Evolutionary conservation across 805 yeast genomes (phyloP).

Genomic region (Yamadazyma kitorensis): DNA sequence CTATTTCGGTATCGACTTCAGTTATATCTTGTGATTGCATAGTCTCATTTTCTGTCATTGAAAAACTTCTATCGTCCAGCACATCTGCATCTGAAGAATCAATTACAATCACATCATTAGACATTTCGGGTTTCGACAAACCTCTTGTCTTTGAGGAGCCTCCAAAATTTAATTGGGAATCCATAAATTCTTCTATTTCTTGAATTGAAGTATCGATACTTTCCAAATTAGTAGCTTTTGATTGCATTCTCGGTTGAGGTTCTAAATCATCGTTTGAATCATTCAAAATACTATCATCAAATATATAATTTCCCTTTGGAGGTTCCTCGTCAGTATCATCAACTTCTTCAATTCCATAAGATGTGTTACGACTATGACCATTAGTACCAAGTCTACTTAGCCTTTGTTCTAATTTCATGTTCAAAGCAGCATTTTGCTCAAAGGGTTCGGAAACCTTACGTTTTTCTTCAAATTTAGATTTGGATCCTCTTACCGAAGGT

Average conservation of each 20-base stretch:
- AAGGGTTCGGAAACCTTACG: conserved; percentile 23
- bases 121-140: background rate
- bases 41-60: conserved; percentile 10
- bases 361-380: too few species aligned
- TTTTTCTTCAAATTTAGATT: background rate
- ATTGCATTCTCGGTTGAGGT: background rate
- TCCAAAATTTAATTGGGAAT: conserved; percentile 26
- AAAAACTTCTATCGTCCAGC: conserved; percentile 13
- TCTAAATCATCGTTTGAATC: conserved; percentile 1
- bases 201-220: conserved; percentile 34
- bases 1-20: conserved; percentile 9
- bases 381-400: conserved; percentile 11
- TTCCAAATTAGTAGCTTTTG: conserved; percentile 3
- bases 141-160: conserved; percentile 1
- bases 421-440: conserved; percentile 26
- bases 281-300: background rate
- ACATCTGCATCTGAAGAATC: conserved; percentile 14
- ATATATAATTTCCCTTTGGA: background rate
- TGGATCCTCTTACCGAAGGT: background rate
- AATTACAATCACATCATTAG: conserved; percentile 6
- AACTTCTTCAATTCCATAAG: conserved; percentile 38
- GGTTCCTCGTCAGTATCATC: conserved; percentile 26
- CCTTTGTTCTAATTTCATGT: conserved; percentile 21
- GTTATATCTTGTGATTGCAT: conserved; percentile 6
- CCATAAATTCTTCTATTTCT: conserved; percentile 40